A percentile compares a stretch with the other conserved stretches of the same genome.
These are phyloP conservation scores for Albugo laibachii DNA, from an alignment of 352 stramenopile species.

Conservation along the genomic window DNA sequence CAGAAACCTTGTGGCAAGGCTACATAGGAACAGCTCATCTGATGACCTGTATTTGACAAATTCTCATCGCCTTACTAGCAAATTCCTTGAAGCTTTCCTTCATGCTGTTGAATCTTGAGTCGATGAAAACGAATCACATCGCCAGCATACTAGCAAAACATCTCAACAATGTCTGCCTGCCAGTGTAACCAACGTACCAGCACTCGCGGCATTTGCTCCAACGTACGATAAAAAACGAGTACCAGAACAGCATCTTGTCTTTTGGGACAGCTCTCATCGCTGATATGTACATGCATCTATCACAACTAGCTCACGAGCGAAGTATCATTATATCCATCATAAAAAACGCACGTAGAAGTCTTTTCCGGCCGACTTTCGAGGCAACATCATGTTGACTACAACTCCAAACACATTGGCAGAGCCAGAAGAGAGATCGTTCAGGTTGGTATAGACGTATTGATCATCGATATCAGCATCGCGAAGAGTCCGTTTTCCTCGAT, in stretches of 20 bases:
- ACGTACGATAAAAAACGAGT: slow-evolving; percentile 38
- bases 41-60: too few species aligned
- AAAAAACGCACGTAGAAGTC: slow-evolving; percentile 36
- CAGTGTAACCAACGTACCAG: slow-evolving; percentile 14
- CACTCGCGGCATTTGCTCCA: slow-evolving; percentile 37
- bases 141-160: slow-evolving; percentile 26
- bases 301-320: neutral
- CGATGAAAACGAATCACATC: slow-evolving; percentile 69
- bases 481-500: slow-evolving; percentile 29
- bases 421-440: slow-evolving; percentile 33
- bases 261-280: slow-evolving; percentile 34
- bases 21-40: neutral
- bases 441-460: slow-evolving; percentile 31
- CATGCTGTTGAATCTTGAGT: slow-evolving; percentile 39
- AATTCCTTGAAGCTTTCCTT: slow-evolving; percentile 32
- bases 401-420: slow-evolving; percentile 45
- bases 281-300: slow-evolving; percentile 50
- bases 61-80: neutral
- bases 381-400: slow-evolving; percentile 49
- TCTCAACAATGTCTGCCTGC: neutral
- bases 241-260: slow-evolving; percentile 32
- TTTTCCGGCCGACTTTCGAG: slow-evolving; percentile 29
- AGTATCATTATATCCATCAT: neutral
- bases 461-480: slow-evolving; percentile 6
- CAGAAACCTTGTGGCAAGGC: slow-evolving; percentile 28